Percentiles rank a stretch among this genome's conserved stretches.
These are phyloP conservation scores for Pseudoneurospora amorphoporcata DNA, from an alignment of 495 filamentous ascomycete species.

Conservation along the genomic window DNA sequence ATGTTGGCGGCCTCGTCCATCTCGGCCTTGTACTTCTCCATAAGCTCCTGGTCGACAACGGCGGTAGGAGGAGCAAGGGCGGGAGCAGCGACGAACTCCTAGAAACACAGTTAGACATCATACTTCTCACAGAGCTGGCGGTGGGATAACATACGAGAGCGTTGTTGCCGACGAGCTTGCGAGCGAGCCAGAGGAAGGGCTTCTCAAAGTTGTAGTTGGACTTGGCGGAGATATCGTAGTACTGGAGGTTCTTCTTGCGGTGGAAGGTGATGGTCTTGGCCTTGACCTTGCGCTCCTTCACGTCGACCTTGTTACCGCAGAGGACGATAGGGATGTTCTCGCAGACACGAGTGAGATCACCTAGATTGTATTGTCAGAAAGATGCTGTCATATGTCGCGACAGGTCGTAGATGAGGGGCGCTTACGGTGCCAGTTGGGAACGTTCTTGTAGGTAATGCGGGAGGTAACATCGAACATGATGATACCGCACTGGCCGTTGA, in stretches of 20 bases:
- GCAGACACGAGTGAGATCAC: slow-evolving; percentile 98
- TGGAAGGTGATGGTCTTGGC: slow-evolving; percentile 99
- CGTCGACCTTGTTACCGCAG: slow-evolving; percentile 98
- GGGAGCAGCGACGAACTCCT: slow-evolving; percentile 96
- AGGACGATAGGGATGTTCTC: slow-evolving; percentile 99
- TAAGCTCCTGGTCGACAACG: slow-evolving; percentile 68
- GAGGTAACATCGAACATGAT: slow-evolving; percentile 99
- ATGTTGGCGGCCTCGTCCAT: slow-evolving; percentile 70
- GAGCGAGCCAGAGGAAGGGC: slow-evolving; percentile 98
- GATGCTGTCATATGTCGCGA: background rate
- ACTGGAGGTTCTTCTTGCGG: slow-evolving; percentile 99
- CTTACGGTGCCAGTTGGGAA: slow-evolving; percentile 99
- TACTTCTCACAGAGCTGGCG: background rate
- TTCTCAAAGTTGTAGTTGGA: slow-evolving; percentile 99
- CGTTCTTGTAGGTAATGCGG: slow-evolving; percentile 99
- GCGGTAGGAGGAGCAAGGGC: slow-evolving; percentile 92
- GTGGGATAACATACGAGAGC: slow-evolving; percentile 53
- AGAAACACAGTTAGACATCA: slow-evolving; percentile 10
- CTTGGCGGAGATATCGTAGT: slow-evolving; percentile 99
- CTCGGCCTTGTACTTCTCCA: slow-evolving; percentile 76
- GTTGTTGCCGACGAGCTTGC: slow-evolving; percentile 95
- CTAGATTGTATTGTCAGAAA: slow-evolving; percentile 36
- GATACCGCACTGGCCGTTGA: slow-evolving; percentile 99
- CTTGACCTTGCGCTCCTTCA: slow-evolving; percentile 99
- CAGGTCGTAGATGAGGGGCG: slow-evolving; percentile 11